Conservation (phyloP, 2,329 filamentous ascomycete genomes). For the Aspergillaceae sp. region DNA sequence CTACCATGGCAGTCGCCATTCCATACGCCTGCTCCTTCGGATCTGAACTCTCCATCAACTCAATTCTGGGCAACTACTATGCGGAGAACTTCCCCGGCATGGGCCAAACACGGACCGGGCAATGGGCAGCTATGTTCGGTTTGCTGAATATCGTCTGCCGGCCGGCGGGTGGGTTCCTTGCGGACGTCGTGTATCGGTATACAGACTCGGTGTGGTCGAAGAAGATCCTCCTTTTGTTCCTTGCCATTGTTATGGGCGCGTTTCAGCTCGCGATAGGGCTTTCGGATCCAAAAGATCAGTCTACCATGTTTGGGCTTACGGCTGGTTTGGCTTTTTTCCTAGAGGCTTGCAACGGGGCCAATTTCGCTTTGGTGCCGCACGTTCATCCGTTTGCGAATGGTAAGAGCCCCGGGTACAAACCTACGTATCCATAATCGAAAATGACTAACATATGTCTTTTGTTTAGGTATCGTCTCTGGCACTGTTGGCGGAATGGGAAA, state of each 20-base stretch:
- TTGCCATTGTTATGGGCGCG: conserved; percentile 49
- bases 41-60: conserved; percentile 53
- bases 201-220: conserved; percentile 52
- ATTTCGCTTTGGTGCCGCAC: conserved; percentile 79
- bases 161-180: conserved; percentile 43
- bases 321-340: conserved; percentile 72
- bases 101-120: conserved; percentile 46
- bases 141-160: conserved; percentile 44
- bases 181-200: conserved; percentile 47
- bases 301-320: conserved; percentile 67
- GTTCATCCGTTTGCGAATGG: conserved; percentile 78
- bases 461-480: conserved; percentile 56
- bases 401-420: conserved; percentile 15
- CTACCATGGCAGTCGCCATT: conserved; percentile 45
- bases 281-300: conserved; percentile 52
- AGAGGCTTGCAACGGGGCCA: conserved; percentile 77
- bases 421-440: not conserved
- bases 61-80: conserved; percentile 53
- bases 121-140: conserved; percentile 49
- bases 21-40: conserved; percentile 56
- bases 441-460: not conserved
- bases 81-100: conserved; percentile 47
- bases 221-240: conserved; percentile 52
- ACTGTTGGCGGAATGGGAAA: conserved; percentile 74
- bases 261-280: conserved; percentile 57